Evolutionary conservation across 73 alveolate genomes (phyloP).

Genomic region (Urostyla sp.): DNA sequence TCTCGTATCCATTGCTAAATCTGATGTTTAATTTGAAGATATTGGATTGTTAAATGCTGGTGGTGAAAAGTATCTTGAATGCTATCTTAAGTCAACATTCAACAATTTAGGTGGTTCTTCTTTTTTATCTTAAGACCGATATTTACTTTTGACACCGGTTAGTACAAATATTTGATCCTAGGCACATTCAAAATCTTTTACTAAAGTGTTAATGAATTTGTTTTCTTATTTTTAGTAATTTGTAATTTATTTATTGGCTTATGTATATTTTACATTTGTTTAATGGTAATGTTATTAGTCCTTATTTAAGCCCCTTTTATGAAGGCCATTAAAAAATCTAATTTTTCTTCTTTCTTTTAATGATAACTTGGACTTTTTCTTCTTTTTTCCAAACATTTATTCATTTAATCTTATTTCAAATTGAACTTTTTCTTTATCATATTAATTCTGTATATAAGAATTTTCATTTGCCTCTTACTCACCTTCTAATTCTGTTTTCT

Average conservation of each 20-base stretch:
- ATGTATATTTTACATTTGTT: constrained; percentile 33
- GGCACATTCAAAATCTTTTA: constrained; percentile 37
- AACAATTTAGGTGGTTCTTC: background rate
- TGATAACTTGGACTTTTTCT: constrained; percentile 7
- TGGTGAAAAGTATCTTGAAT: too few species aligned
- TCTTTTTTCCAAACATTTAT: constrained; percentile 19
- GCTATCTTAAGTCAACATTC: background rate
- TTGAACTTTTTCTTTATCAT: constrained; percentile 35
- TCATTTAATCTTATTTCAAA: constrained; percentile 5
- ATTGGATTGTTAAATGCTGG: too few species aligned
- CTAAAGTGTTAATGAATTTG: constrained; percentile 18
- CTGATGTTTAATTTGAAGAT: too few species aligned
- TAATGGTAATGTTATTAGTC: constrained; percentile 18
- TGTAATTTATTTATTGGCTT: constrained; percentile 12
- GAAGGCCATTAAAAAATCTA: constrained; percentile 33
- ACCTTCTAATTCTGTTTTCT: constrained; percentile 17
- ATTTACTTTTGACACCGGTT: background rate
- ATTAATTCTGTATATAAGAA: constrained; percentile 14
- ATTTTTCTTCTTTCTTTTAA: constrained; percentile 25
- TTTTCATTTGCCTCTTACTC: constrained; percentile 22
- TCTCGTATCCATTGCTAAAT: constrained; percentile 24
- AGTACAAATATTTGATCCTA: background rate
- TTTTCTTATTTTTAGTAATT: constrained; percentile 26
- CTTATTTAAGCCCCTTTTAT: constrained; percentile 28
- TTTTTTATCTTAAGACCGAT: background rate